Evolutionary conservation across 768 basidiomycete genomes (phyloP), one percentile per base, ranked within the genome.

Genomic region (Russula griseocarnosa): DNA sequence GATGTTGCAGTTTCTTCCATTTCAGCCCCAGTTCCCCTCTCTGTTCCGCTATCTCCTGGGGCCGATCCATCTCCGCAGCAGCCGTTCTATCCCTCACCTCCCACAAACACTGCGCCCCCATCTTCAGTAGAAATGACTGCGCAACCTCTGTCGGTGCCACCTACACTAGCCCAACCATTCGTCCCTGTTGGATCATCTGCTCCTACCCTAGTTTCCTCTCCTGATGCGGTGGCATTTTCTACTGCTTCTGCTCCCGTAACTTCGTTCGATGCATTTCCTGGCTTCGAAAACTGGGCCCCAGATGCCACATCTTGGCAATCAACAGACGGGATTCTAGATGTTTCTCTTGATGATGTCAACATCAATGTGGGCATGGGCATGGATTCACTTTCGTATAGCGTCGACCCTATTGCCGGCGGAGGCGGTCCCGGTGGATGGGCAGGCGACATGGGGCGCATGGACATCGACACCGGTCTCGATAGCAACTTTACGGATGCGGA

Each of bases 401-500:
- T 77, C 55, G 76, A 77, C 65, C 60, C 74, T 24, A 75, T 77
- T 18, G 73, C 75, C 14, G 63, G 72, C 5, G 73, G 73, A 34
- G 69, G 74, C 18, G 66, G 69, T 9, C 69, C 70, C n/a, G 68
- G 72, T 49, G 63, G 30, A 24, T 67, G 66, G 66, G 56, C 70
- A 22, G 62, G 70, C 34, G 68, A 66, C 49, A 64, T 70, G 36
- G 71, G 61, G 6, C 73, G 69, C 44, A 72, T 73, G 56, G 74
- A 74, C 56, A 74, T 67, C 20, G 72, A 65, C 28, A 69, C 69
- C 36, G 71, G 70, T 47, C 66, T 75, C 30, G 74, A 73, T 56
- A 73, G 71, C 34, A 69, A 73, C 38, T 86, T 93, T 69, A 92
- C 92, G 0, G 92, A 94, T 57, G 92, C 92, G 60, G 92, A 94